Evolutionary conservation across 352 stramenopile species (phyloP), one percentile per base, ranked within the genome.

Genomic region (Phytophthora fragariae): DNA sequence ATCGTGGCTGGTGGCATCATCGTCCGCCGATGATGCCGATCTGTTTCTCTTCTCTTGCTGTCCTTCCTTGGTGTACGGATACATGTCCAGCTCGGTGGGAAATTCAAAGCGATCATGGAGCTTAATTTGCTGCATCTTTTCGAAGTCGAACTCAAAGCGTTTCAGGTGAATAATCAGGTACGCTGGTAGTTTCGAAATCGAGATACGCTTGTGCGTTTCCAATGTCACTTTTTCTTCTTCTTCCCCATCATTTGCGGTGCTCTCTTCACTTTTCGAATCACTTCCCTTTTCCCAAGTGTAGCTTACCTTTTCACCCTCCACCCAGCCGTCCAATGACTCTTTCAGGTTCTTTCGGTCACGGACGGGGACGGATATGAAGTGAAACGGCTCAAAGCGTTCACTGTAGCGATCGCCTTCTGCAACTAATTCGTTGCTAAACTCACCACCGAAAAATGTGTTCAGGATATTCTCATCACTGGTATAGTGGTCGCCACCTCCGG

Each of bases 111-210:
- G 85, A 62, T 97, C 91, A 68, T 99, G 98, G 1, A 98, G 87
- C 64, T 99, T 99, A 49, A 89, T 94, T 74, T 97, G 92, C 53
- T 97, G 90, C 90, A 98, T 97, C 12, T 89, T 95, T 62, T 98
- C 93, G 44, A 98, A 98, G 74, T 98, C 93, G 69, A 98, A 98
- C 65, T 98, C 94, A 53, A 99, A 99, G 0, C 96, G 88, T 80
- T 99, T 99, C 11, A 98, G 66, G 64, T 99, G 96, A 59, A 99
- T 94, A 39, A 98, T 94, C 29, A 99, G 75, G 57, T 96, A 88
- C 24, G 91, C 80, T 6, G 95, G 95, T 17, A 98, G 80, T 59
- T 93, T 92, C 2, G 88, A 84, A 67, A 98, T 97, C 0, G 86
- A 97, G 55, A 97, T 95, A 29, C 91, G 82, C 69, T 98, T 98